Percentiles rank a stretch among this genome's conserved stretches.
Conservation (phyloP, 805 yeast species). For the Sungouiella blattae region DNA sequence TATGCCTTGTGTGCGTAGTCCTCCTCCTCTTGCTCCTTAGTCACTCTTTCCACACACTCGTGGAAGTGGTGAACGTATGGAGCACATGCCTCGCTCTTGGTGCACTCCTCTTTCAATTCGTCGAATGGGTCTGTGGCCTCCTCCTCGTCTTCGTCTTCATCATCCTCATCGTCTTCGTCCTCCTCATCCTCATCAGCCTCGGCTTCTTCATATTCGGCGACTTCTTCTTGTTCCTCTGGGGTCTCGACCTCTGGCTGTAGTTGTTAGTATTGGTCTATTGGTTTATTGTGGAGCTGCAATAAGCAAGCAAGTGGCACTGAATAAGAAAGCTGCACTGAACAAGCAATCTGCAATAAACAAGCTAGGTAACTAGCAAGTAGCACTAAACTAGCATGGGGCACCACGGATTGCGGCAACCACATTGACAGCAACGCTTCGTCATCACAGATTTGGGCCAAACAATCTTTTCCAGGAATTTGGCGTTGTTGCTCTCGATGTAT, state of each 20-base stretch:
- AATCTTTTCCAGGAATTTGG: too few species aligned
- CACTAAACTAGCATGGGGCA: too few species aligned
- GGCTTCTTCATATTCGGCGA: conserved; percentile 55
- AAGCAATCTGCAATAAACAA: too few species aligned
- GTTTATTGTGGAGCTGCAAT: too few species aligned
- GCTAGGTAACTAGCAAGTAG: too few species aligned
- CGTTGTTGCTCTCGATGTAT: too few species aligned
- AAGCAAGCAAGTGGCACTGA: too few species aligned
- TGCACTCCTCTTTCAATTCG: conserved; percentile 52
- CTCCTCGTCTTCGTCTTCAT: conserved; percentile 27
- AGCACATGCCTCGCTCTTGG: conserved; percentile 62
- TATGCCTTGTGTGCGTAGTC: conserved; percentile 74
- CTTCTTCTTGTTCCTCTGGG: conserved; percentile 41
- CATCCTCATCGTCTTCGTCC: conserved; percentile 60
- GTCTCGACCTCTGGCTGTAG: conserved; percentile 18
- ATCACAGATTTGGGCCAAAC: too few species aligned
- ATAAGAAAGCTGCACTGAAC: too few species aligned
- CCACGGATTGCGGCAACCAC: too few species aligned
- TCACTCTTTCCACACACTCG: conserved; percentile 94
- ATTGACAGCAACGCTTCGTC: too few species aligned
- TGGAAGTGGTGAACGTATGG: conserved; percentile 82
- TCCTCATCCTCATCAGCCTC: conserved; percentile 68
- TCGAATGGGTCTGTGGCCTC: conserved; percentile 15
- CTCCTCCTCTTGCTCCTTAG: conserved; percentile 78
- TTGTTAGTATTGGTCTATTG: conserved; percentile 4